Conservation (phyloP, 345 rosid genomes). For the Eucalyptus cloeziana region DNA sequence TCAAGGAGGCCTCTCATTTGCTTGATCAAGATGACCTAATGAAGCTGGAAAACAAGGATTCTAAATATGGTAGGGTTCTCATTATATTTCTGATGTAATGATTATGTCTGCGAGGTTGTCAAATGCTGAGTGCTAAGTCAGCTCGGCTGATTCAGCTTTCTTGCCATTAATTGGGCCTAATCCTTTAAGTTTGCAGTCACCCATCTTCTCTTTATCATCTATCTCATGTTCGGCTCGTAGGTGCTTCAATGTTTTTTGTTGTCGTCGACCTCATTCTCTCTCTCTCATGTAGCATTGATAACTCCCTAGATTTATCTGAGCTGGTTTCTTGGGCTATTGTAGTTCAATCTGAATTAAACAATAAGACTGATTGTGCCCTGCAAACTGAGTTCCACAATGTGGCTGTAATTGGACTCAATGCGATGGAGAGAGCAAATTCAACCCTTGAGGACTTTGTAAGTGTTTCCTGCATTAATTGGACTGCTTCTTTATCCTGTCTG, state of each 20-base stretch:
- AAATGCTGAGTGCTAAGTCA: neutral
- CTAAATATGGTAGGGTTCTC: neutral
- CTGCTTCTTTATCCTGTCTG: neutral
- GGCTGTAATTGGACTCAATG: conserved; percentile 57
- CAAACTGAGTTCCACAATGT: conserved; percentile 1
- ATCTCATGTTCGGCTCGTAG: neutral
- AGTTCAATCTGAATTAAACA: neutral
- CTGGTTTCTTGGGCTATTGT: neutral
- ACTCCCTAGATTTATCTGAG: neutral
- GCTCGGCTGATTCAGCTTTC: neutral
- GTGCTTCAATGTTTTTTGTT: neutral
- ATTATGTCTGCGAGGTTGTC: neutral
- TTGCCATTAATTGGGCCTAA: neutral
- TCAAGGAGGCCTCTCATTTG: neutral
- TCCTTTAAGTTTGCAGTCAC: neutral
- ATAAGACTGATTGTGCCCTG: neutral
- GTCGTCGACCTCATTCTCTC: neutral
- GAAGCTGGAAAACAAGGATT: neutral
- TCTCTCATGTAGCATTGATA: neutral
- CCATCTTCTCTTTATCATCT: neutral
- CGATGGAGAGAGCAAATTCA: conserved; percentile 88
- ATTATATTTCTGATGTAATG: neutral
- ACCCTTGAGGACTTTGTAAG: conserved; percentile 90
- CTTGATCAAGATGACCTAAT: neutral
- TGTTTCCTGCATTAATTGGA: neutral